Base-by-base conservation (phyloP, 306 rosid genomes). In the Styphnolobium japonicum region DNA sequence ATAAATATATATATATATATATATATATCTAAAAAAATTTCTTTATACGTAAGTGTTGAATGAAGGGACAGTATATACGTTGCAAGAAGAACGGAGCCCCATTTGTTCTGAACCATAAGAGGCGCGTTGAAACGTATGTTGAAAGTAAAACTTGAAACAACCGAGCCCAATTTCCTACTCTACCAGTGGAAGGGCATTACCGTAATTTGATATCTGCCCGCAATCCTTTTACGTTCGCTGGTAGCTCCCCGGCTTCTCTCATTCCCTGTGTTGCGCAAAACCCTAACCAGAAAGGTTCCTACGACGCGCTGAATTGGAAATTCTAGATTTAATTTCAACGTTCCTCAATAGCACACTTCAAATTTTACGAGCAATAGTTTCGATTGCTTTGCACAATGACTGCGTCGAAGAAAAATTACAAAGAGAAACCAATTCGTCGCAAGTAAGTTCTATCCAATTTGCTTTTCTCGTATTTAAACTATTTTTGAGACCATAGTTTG, bases 381-480 rank as follows among this genome's bases (percentile, higher is more conserved):
- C 45, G 8, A 61, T 70, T 68, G 15, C 52, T 49, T 65, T 65
- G 10, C 42, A n/a, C 66, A 71, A 19, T 86, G 87, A 80, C 89
- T 1, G 52, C 81, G 25, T 11, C 83, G 4, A 86, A 86, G 81
- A 86, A 12, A 67, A 66, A 76, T 73, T 36, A 80, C 76, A 86
- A 86, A 40, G 89, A 86, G 42, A 86, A 86, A 76, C 85, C 87
- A 61, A 62, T 83, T 71, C 89, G 87, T 53, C 89, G 89, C 83
- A 86, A 86, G 89, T 86, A 58, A 80, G 81, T 76, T 37, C 33
- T 8, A 33, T 66, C 51, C 46, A 64, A 70, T 78, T 23, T 23
- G 10, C 48, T 31, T 51, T 46, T 27, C 34, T 71, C 43, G 21
- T 27, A 33, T 52, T 52, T 42, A 25, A 61, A 15, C 67, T 7